phyloP scores from a whole-genome alignment of 768 basidiomycete genomes.

The Favolaschia claudopus region DNA sequence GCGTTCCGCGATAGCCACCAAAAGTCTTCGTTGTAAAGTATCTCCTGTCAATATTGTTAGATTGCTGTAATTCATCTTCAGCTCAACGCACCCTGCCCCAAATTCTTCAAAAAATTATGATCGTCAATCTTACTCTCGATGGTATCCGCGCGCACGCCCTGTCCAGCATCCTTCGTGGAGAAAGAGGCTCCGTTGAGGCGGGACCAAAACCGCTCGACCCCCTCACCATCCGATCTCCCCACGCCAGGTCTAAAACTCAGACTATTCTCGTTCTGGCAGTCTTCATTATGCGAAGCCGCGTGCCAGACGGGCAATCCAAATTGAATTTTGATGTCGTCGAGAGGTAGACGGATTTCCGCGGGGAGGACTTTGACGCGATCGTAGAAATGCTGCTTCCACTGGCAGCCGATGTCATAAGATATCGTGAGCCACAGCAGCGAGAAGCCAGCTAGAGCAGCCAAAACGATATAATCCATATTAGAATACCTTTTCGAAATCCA shows the following conservation, averaged over 20 bases:
- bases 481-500: not conserved
- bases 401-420: too few relatives aligned
- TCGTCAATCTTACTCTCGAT: not conserved
- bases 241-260: too few relatives aligned
- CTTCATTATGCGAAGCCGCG: not conserved
- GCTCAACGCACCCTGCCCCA: too few relatives aligned
- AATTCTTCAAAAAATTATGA: too few relatives aligned
- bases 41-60: too few relatives aligned
- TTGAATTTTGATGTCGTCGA: too few relatives aligned
- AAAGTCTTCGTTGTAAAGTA: too few relatives aligned
- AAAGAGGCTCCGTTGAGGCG: not conserved
- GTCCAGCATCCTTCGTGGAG: not conserved
- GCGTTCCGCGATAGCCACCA: too few relatives aligned
- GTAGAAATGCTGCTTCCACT: not conserved
- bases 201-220: not conserved
- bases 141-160: not conserved
- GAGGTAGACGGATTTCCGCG: too few relatives aligned
- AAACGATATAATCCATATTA: slow-evolving; percentile 2
- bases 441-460: not conserved
- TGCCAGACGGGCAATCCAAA: slow-evolving; percentile 1
- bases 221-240: not conserved
- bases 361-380: not conserved
- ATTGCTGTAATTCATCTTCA: too few relatives aligned
- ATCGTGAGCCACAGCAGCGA: not conserved
- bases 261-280: not conserved